Conservation (phyloP, 495 filamentous ascomycete genomes). For the Hypomontagnella monticulosa region DNA sequence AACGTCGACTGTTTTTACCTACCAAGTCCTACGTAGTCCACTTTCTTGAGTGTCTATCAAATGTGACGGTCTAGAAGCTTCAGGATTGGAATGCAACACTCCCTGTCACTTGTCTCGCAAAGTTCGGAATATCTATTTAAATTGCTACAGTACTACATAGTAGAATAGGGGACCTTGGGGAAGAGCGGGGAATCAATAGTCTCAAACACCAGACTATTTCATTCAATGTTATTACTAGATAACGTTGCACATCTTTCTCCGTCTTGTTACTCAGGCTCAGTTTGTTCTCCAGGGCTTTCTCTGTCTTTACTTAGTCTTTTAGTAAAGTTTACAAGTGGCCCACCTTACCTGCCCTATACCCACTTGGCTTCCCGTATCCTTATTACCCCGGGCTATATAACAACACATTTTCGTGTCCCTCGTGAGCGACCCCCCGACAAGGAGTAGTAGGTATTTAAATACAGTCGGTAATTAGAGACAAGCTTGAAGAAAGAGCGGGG, state of each 20-base stretch:
- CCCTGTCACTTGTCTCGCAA: constrained; percentile 23
- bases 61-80: constrained; percentile 16
- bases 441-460: neutral
- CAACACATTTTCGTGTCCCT: constrained; percentile 4
- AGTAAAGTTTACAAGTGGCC: neutral
- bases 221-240: neutral
- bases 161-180: neutral
- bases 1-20: constrained; percentile 20
- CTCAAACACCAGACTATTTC: neutral
- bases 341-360: neutral
- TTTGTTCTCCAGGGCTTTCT: constrained; percentile 1
- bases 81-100: constrained; percentile 30
- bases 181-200: neutral
- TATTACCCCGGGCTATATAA: constrained; percentile 16
- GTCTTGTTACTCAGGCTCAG: neutral
- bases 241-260: neutral
- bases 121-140: constrained; percentile 4
- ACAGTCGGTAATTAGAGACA: neutral
- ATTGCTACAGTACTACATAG: neutral
- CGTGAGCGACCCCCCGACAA: constrained; percentile 32
- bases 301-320: neutral
- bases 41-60: neutral
- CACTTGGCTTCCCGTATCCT: neutral
- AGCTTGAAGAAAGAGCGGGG: constrained; percentile 14
- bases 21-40: neutral